These are phyloP conservation scores for Blastocystis sp. DNA, from an alignment of 352 stramenopile genomes.

Conservation along the genomic window DNA sequence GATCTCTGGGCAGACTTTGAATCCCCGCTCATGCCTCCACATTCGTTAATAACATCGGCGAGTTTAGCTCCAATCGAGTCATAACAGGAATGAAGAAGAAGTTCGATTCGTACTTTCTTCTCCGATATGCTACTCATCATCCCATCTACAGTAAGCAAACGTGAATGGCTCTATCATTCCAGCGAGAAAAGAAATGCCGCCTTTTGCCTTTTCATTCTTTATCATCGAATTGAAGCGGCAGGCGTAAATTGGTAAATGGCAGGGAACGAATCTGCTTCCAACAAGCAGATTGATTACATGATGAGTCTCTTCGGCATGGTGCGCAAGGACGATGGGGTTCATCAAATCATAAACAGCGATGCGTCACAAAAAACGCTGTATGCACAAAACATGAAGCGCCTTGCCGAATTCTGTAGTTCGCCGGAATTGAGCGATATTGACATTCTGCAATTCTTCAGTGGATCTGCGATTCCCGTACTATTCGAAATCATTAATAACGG, in stretches of 20 bases:
- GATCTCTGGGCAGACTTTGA: slow-evolving; percentile 4
- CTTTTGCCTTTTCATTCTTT: no score
- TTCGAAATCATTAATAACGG: neutral
- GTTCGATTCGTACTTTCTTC: neutral
- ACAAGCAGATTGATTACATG: slow-evolving; percentile 49
- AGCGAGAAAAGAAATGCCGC: no score
- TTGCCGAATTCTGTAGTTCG: slow-evolving; percentile 21
- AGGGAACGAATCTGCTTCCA: slow-evolving; percentile 14
- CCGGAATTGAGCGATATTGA: slow-evolving; percentile 4
- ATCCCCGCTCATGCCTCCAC: neutral
- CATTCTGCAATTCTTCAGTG: slow-evolving; percentile 33
- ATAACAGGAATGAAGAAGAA: neutral
- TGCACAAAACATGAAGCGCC: slow-evolving; percentile 48
- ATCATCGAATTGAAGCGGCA: no score
- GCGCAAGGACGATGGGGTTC: neutral
- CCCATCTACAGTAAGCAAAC: no score
- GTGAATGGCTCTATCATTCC: no score
- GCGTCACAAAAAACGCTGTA: slow-evolving; percentile 8
- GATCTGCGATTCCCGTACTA: slow-evolving; percentile 26
- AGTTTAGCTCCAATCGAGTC: slow-evolving; percentile 16
- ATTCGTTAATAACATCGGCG: slow-evolving; percentile 4
- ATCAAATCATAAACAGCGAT: slow-evolving; percentile 39
- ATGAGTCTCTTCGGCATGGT: slow-evolving; percentile 36
- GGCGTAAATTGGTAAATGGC: neutral
- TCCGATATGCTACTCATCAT: neutral